Evolutionary conservation across 129 eudicot species (phyloP).

Genomic region (carrot (Daucus carota)): DH1_v3.0 NC_030387.2:3078501-3079000

Average conservation of each 20-base stretch:
- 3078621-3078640: slow-evolving; percentile 31
- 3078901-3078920: slow-evolving; percentile 22
- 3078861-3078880: slow-evolving; percentile 41
- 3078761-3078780: neutral
- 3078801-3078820: neutral
- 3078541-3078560: slow-evolving; percentile 35
- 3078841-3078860: slow-evolving; percentile 41
- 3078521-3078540: slow-evolving; percentile 55
- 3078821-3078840: slow-evolving; percentile 32
- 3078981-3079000: slow-evolving; percentile 12
- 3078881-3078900: slow-evolving; percentile 35
- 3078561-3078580: slow-evolving; percentile 27
- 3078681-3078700: slow-evolving; percentile 46
- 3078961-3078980: neutral
- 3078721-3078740: neutral
- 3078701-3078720: slow-evolving; percentile 33
- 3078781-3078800: neutral
- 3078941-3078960: neutral
- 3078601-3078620: slow-evolving; percentile 31
- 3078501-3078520: slow-evolving; percentile 76
- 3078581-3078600: slow-evolving; percentile 36
- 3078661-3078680: slow-evolving; percentile 31
- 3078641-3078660: slow-evolving; percentile 38
- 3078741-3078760: neutral
- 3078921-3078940: slow-evolving; percentile 15